Percentiles rank a stretch among this genome's conserved stretches.
Evolutionary conservation across 768 basidiomycete species (phyloP).

Genomic region (Trametes gibbosa): DNA sequence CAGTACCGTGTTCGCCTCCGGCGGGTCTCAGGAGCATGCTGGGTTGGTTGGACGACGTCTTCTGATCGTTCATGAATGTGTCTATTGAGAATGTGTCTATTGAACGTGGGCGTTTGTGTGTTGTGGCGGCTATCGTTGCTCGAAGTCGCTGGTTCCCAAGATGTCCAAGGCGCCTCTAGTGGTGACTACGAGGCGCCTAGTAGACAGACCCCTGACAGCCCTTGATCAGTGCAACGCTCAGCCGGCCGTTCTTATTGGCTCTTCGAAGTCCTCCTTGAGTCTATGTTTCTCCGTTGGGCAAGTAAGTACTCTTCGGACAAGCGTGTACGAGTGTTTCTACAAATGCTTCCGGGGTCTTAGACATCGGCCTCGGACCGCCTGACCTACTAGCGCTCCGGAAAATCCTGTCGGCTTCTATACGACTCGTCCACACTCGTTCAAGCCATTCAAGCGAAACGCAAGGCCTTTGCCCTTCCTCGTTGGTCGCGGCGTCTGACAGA

Average conservation of each 20-base stretch:
- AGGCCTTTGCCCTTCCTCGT: not conserved
- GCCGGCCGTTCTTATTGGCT: too few relatives aligned
- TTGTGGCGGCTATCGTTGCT: too few relatives aligned
- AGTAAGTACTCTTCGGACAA: too few relatives aligned
- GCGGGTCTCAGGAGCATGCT: too few relatives aligned
- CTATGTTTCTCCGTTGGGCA: not conserved
- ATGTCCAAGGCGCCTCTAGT: not conserved
- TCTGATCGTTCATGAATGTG: too few relatives aligned
- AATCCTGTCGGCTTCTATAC: conserved; percentile 12
- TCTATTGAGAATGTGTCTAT: too few relatives aligned
- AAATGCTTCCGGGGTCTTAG: conserved; percentile 2
- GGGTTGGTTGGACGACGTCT: too few relatives aligned
- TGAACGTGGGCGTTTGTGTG: too few relatives aligned
- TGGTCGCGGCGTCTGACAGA: not conserved
- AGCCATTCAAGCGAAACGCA: not conserved
- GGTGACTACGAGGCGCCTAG: not conserved
- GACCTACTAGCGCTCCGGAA: conserved; percentile 8
- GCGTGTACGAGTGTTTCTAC: not conserved
- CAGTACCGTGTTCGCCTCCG: too few relatives aligned
- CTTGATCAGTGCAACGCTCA: not conserved
- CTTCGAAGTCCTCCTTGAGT: not conserved
- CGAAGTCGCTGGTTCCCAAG: conserved; percentile 6
- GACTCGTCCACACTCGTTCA: not conserved
- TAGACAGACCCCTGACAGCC: conserved; percentile 12
- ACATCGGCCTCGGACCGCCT: not conserved